Percentiles rank a stretch among this genome's conserved stretches.
Evolutionary conservation across 1,139 yeast species (phyloP).

Genomic region (Hemisphaericaspora xylanilytica): DNA sequence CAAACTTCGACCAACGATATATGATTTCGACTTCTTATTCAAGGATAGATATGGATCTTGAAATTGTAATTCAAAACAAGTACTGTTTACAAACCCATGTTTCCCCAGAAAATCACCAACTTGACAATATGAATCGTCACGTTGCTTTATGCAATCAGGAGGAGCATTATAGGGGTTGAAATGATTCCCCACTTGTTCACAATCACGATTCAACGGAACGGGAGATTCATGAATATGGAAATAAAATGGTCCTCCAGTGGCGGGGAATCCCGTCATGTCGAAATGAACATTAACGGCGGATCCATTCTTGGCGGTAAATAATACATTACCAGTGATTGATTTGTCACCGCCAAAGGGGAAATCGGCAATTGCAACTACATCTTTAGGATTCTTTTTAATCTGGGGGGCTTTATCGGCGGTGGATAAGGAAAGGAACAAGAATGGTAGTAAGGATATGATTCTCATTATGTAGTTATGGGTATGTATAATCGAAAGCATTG

Average conservation of each 20-base stretch:
- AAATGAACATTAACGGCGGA: conserved; percentile 56
- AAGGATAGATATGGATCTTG: conserved; percentile 55
- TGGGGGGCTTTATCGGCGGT: conserved; percentile 31
- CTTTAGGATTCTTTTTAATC: conserved; percentile 41
- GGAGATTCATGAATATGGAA: conserved; percentile 57
- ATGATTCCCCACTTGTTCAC: conserved; percentile 50
- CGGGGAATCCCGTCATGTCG: conserved; percentile 57
- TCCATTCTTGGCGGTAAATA: conserved; percentile 45
- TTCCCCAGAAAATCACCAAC: conserved; percentile 65
- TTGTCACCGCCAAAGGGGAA: conserved; percentile 47
- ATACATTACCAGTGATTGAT: conserved; percentile 47
- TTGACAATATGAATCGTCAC: conserved; percentile 52
- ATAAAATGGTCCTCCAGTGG: conserved; percentile 54
- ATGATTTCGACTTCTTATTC: conserved; percentile 44
- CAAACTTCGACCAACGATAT: conserved; percentile 51
- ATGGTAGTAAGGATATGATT: conserved; percentile 2
- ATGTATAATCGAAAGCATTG: too few relatives aligned
- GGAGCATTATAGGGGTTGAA: conserved; percentile 54
- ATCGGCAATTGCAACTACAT: conserved; percentile 55
- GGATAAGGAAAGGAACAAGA: conserved; percentile 4
- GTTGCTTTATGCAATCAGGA: conserved; percentile 41
- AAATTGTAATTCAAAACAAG: conserved; percentile 53
- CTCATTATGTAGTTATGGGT: too few relatives aligned
- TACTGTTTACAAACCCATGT: conserved; percentile 56
- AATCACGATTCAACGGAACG: conserved; percentile 42